These are phyloP conservation scores for Penicillium sp. DNA, from an alignment of 2,329 filamentous ascomycete species.

Conservation along the genomic window DNA sequence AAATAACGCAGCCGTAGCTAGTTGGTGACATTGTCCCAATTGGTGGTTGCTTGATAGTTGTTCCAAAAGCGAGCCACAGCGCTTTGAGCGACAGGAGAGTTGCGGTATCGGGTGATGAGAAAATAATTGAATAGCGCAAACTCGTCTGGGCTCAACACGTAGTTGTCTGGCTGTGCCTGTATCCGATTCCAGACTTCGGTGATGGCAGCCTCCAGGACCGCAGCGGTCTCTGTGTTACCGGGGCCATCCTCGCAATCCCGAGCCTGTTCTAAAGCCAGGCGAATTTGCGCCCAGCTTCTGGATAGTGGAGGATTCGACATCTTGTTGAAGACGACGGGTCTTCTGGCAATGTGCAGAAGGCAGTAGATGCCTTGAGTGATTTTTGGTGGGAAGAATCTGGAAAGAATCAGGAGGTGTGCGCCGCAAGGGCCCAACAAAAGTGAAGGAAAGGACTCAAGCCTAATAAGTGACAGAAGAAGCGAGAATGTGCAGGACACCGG, in stretches of 20 bases:
- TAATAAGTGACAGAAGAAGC: constrained; percentile 4
- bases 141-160: constrained; percentile 71
- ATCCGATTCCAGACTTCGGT: constrained; percentile 65
- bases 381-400: neutral
- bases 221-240: constrained; percentile 59
- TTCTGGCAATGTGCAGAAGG: neutral
- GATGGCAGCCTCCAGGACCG: constrained; percentile 63
- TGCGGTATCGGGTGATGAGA: constrained; percentile 58
- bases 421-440: constrained; percentile 2
- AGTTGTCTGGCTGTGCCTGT: constrained; percentile 59
- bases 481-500: constrained; percentile 19
- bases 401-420: neutral
- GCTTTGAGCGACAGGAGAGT: constrained; percentile 48
- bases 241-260: constrained; percentile 66
- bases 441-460: neutral
- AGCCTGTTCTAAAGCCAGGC: constrained; percentile 69
- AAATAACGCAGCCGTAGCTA: constrained; percentile 9
- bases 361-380: neutral
- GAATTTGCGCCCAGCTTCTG: constrained; percentile 47
- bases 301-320: constrained; percentile 31
- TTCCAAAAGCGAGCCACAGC: constrained; percentile 59
- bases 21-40: constrained; percentile 25
- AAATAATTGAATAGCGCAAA: constrained; percentile 87
- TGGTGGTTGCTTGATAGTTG: constrained; percentile 30
- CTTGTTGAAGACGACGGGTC: constrained; percentile 8